These are phyloP conservation scores for Phaseolus lunatus DNA, from an alignment of 306 rosid genomes.

Conservation along the genomic window DNA sequence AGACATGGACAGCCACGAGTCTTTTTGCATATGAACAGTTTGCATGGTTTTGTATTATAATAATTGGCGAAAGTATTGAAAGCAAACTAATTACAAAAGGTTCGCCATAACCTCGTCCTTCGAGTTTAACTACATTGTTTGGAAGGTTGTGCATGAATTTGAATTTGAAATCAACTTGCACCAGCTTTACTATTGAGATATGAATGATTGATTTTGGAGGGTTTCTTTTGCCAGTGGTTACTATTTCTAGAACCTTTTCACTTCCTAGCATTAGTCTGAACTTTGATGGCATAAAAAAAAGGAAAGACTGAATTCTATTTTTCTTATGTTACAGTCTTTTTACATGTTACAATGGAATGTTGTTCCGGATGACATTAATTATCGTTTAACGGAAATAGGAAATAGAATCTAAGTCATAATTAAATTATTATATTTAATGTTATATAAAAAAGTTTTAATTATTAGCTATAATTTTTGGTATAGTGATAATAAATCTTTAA, in stretches of 20 bases:
- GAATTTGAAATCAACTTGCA: neutral
- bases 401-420: too few species aligned
- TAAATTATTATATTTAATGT: too few species aligned
- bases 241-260: neutral
- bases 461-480: too few species aligned
- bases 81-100: neutral
- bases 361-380: too few species aligned
- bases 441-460: too few species aligned
- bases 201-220: neutral
- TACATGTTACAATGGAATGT: too few species aligned
- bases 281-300: neutral
- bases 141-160: neutral
- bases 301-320: too few species aligned
- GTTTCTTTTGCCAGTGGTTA: neutral
- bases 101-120: neutral
- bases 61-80: neutral
- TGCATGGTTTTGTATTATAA: neutral
- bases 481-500: too few species aligned
- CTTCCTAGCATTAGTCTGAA: neutral
- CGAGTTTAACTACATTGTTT: neutral
- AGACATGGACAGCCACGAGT: neutral
- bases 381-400: too few species aligned
- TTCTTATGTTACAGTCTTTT: too few species aligned
- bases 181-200: neutral
- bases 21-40: neutral